Evolutionary conservation across 2,329 filamentous ascomycete species (phyloP).

Genomic region (Tolypocladium tropicale): DNA sequence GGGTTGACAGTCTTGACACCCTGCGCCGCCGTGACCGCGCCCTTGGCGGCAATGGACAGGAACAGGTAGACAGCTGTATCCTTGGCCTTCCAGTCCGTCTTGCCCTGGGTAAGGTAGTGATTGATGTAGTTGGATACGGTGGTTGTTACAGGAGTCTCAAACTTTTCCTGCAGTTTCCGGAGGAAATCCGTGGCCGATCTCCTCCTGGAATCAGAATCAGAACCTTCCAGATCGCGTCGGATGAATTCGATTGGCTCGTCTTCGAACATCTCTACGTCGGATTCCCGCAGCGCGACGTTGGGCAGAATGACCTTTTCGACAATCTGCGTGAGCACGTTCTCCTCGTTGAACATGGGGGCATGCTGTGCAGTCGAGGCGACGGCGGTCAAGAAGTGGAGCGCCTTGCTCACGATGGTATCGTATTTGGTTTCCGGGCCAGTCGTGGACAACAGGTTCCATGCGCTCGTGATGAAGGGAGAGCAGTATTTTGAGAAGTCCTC

Average conservation of each 20-base stretch:
- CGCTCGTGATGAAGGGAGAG: slow-evolving; percentile 75
- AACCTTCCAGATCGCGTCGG: slow-evolving; percentile 85
- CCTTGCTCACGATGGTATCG: slow-evolving; percentile 88
- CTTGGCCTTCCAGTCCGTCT: slow-evolving; percentile 89
- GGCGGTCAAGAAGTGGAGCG: slow-evolving; percentile 86
- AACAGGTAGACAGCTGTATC: slow-evolving; percentile 98
- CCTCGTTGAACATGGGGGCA: slow-evolving; percentile 75
- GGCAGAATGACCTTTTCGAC: slow-evolving; percentile 94
- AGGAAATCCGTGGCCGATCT: slow-evolving; percentile 93
- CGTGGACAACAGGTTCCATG: slow-evolving; percentile 83
- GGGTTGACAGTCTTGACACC: slow-evolving; percentile 86
- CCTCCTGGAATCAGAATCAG: slow-evolving; percentile 86
- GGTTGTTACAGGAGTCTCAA: slow-evolving; percentile 72
- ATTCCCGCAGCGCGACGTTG: slow-evolving; percentile 84
- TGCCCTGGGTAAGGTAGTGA: slow-evolving; percentile 72
- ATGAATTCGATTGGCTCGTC: slow-evolving; percentile 99
- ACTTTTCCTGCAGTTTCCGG: slow-evolving; percentile 77
- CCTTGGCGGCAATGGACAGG: slow-evolving; percentile 87
- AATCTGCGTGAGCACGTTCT: slow-evolving; percentile 70
- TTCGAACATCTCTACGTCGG: slow-evolving; percentile 91
- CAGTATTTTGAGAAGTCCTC: slow-evolving; percentile 81
- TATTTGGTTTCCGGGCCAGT: slow-evolving; percentile 85
- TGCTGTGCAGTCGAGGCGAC: slow-evolving; percentile 71
- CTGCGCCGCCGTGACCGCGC: slow-evolving; percentile 73
- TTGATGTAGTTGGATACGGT: slow-evolving; percentile 84